These are phyloP conservation scores for Casuarina cunninghamiana DNA, from an alignment of 306 rosid genomes.

Conservation along the genomic window DNA sequence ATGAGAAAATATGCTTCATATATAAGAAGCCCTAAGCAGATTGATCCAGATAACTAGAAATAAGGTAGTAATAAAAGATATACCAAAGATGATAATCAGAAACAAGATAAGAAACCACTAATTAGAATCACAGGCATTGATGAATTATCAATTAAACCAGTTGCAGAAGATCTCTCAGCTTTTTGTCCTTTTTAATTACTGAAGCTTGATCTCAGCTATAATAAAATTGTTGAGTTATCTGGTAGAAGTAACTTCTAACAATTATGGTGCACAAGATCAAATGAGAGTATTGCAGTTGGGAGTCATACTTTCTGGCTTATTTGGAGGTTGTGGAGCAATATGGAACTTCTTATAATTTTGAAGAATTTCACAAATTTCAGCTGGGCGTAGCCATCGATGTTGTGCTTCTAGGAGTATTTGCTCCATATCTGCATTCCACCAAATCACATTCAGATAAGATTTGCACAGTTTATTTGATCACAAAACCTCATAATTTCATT, in stretches of 20 bases:
- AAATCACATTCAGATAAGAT: slow-evolving; percentile 24
- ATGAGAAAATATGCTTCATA: background rate
- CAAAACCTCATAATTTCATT: background rate
- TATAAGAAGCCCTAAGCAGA: background rate
- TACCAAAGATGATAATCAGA: background rate
- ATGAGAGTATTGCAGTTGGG: slow-evolving; percentile 17
- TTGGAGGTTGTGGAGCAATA: slow-evolving; percentile 66
- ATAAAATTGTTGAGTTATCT: slow-evolving; percentile 2
- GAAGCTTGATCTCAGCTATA: background rate
- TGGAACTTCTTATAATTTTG: slow-evolving; percentile 47
- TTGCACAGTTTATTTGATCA: background rate
- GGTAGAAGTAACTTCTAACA: slow-evolving; percentile 7
- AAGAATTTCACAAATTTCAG: slow-evolving; percentile 85
- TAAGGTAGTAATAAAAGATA: background rate
- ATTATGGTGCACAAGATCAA: background rate
- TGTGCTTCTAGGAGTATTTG: slow-evolving; percentile 73
- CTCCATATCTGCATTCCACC: slow-evolving; percentile 53
- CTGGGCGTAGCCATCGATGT: slow-evolving; percentile 89
- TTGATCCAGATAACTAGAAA: background rate
- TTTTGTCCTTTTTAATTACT: background rate
- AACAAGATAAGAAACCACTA: background rate
- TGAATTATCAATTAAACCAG: background rate
- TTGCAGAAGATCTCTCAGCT: background rate
- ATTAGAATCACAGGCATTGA: background rate
- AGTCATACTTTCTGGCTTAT: slow-evolving; percentile 68